phyloP scores from a whole-genome alignment of 345 rosid species.

The rapeseed (Brassica napus) region DNA sequence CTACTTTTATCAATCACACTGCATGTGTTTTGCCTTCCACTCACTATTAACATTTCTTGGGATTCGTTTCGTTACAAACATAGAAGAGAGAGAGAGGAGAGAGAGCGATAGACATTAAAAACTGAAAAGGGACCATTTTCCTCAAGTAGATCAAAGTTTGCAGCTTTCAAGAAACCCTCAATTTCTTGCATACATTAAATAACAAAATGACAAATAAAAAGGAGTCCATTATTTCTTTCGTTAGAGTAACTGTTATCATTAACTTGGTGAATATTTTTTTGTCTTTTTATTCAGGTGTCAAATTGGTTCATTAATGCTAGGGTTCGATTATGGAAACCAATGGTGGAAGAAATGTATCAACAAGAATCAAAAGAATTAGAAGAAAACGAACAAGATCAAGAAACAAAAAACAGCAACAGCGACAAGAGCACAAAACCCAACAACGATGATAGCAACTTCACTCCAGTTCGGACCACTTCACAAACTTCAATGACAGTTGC shows the following conservation, averaged over 20 bases:
- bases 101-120: slow-evolving; percentile 34
- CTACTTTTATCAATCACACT: too few species aligned
- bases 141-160: slow-evolving; percentile 38
- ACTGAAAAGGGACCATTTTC: slow-evolving; percentile 33
- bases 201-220: background rate
- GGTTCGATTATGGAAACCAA: slow-evolving; percentile 98
- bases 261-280: background rate
- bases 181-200: slow-evolving; percentile 28
- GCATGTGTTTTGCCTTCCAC: slow-evolving; percentile 40
- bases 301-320: slow-evolving; percentile 99
- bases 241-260: background rate
- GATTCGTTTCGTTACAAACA: slow-evolving; percentile 33
- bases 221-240: background rate
- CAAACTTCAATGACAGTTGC: slow-evolving; percentile 39
- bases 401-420: slow-evolving; percentile 35
- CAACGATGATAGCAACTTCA: slow-evolving; percentile 44
- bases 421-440: slow-evolving; percentile 58
- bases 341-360: slow-evolving; percentile 99
- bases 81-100: background rate
- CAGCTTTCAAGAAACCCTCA: slow-evolving; percentile 38
- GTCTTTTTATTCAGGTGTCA: slow-evolving; percentile 61
- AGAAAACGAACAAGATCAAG: slow-evolving; percentile 29
- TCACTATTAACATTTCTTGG: slow-evolving; percentile 36
- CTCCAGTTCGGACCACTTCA: slow-evolving; percentile 41
- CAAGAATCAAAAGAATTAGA: slow-evolving; percentile 72